Base-by-base conservation (phyloP, 176 grass and related monocot genomes). In the Carex scoparia region DNA sequence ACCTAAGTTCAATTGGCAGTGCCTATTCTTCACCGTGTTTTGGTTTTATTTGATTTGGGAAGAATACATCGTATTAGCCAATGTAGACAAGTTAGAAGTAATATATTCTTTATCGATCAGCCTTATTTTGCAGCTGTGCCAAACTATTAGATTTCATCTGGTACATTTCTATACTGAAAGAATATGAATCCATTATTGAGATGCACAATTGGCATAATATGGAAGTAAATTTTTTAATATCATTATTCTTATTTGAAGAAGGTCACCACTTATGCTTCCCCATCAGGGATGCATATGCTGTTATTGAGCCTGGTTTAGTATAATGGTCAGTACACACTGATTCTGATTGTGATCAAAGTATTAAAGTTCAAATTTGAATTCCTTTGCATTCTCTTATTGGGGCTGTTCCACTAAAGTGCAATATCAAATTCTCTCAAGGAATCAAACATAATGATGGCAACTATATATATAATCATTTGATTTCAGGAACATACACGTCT, bases 401-500 rank as follows among this genome's bases (percentile, higher is more conserved):
- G 2, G 1, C 53, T 58, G 27, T 57, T 79, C 1, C 4, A 57
- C 5, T 79, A 18, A 78, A 1, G 28, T 57, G 13, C 13, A 18
- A 35, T 79, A 32, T 79, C 15, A 35, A 35, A 9, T 37, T 33
- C 13, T 78, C 48, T 76, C 27, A 16, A 56, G 27, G 12, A 78
- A 77, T 56, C 5, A 55, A 56, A 78, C 28, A 33, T 79, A 58
- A 79, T 16, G 51, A 79, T 79, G 14, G 58, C 1, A 33, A 37
- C 1, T 76, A 30, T 74, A 15, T n/a, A 42, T 14, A 44, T 55
- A 33, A 66, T 83, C 10, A 68, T 51, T 65, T 83, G 35, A 68
- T 66, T 69, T 65, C 63, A 83, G 81, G 81, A 83, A 32, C 81
- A 48, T 44, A 53, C 69, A 63, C 78, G 10, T n/a, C 55, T 44